A percentile compares a stretch with the other conserved stretches of the same genome.
Evolutionary conservation across 371 early-diverging fungal species (phyloP).

Genomic region (Mucor ambiguus): DNA sequence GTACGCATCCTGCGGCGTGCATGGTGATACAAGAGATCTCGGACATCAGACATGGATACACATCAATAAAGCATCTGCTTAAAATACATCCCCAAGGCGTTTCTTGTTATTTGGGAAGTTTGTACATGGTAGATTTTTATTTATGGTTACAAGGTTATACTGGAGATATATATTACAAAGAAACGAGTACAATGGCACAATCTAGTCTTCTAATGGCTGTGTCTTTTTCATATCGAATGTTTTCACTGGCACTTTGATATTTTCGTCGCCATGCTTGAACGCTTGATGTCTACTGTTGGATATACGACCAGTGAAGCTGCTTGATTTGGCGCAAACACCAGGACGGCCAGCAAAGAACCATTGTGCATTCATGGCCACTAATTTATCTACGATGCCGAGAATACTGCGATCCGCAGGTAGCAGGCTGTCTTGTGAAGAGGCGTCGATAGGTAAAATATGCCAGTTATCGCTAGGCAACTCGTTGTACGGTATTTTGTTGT

Average conservation of each 20-base stretch:
- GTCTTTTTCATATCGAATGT: slow-evolving; percentile 17
- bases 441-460: slow-evolving; percentile 37
- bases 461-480: slow-evolving; percentile 77
- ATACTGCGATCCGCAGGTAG: slow-evolving; percentile 36
- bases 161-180: neutral
- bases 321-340: slow-evolving; percentile 41
- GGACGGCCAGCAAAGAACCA: slow-evolving; percentile 51
- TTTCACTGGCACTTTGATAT: slow-evolving; percentile 16
- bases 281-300: slow-evolving; percentile 12
- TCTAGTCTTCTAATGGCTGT: neutral
- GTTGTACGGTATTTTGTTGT: slow-evolving; percentile 51
- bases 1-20: neutral
- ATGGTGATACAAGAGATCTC: neutral
- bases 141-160: neutral
- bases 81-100: neutral
- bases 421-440: neutral
- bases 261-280: slow-evolving; percentile 16
- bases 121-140: neutral
- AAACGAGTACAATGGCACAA: neutral
- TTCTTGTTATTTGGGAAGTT: neutral
- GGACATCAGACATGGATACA: neutral
- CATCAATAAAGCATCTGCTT: neutral
- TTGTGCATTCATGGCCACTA: slow-evolving; percentile 51
- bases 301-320: slow-evolving; percentile 48
- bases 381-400: slow-evolving; percentile 50